phyloP scores from a whole-genome alignment of 1,284 basidiomycete species.

The Naganishia albida region DNA sequence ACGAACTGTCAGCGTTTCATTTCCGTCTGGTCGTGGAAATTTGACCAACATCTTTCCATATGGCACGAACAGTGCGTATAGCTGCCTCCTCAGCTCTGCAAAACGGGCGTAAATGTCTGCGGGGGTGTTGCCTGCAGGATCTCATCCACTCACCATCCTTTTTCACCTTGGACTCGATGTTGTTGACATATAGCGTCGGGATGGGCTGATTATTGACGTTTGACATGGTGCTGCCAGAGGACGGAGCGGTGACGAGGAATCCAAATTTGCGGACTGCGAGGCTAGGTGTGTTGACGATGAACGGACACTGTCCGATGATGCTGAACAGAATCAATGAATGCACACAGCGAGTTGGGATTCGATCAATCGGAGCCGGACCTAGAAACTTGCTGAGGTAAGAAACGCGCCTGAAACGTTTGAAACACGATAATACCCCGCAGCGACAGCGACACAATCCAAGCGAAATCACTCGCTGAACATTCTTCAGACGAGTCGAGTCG shows the following conservation, averaged over 20 bases:
- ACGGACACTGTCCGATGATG: neutral
- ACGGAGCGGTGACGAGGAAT: neutral
- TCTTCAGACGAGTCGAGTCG: neutral
- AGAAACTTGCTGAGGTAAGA: constrained; percentile 6
- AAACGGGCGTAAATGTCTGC: neutral
- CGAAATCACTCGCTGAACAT: neutral
- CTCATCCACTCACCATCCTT: constrained; percentile 63
- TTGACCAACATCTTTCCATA: constrained; percentile 73
- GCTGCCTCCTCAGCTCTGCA: constrained; percentile 73
- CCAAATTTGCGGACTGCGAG: too few relatives aligned
- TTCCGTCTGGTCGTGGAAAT: neutral
- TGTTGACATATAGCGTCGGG: constrained; percentile 88
- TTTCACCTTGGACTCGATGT: constrained; percentile 90
- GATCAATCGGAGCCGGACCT: neutral
- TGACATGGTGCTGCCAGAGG: constrained; percentile 8
- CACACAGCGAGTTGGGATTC: neutral
- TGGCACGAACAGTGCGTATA: constrained; percentile 87
- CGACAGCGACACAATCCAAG: constrained; percentile 8
- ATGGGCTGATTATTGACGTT: constrained; percentile 63
- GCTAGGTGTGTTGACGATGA: neutral
- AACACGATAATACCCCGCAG: constrained; percentile 6
- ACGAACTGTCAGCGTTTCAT: neutral
- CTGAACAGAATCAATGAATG: neutral
- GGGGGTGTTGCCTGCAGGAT: neutral
- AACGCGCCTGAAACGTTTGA: constrained; percentile 4